A percentile compares a stretch with the other conserved stretches of the same genome.
These are phyloP conservation scores for Asterophora parasitica DNA, from an alignment of 768 basidiomycete genomes.

Conservation along the genomic window DNA sequence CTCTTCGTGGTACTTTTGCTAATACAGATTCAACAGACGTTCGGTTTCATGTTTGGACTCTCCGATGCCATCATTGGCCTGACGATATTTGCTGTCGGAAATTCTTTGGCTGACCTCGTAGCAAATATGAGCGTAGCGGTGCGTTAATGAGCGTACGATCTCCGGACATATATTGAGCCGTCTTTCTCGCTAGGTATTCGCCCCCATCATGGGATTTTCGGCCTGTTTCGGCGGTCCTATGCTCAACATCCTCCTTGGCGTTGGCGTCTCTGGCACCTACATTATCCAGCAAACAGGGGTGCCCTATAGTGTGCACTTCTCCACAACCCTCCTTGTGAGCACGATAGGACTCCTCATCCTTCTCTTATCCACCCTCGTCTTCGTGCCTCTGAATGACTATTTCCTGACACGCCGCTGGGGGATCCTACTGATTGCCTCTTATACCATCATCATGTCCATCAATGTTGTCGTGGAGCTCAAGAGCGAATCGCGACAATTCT, in stretches of 20 bases:
- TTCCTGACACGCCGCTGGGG: slow-evolving; percentile 81
- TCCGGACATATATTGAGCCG: background rate
- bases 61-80: slow-evolving; percentile 97
- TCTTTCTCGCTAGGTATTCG: slow-evolving; percentile 53
- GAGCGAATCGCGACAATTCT: slow-evolving; percentile 11
- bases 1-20: background rate
- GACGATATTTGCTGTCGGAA: slow-evolving; percentile 95
- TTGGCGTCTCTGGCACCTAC: slow-evolving; percentile 89
- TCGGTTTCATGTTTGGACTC: slow-evolving; percentile 90
- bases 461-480: slow-evolving; percentile 78
- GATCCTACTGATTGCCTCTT: slow-evolving; percentile 66
- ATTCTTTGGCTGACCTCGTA: slow-evolving; percentile 93
- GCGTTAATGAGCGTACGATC: slow-evolving; percentile 22
- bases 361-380: slow-evolving; percentile 68
- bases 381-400: slow-evolving; percentile 84
- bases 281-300: slow-evolving; percentile 60
- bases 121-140: slow-evolving; percentile 95
- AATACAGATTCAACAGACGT: slow-evolving; percentile 49
- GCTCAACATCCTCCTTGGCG: slow-evolving; percentile 86
- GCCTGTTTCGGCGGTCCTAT: slow-evolving; percentile 93
- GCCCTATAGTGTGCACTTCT: slow-evolving; percentile 74
- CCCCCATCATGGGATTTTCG: slow-evolving; percentile 91
- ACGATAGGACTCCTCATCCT: slow-evolving; percentile 75
- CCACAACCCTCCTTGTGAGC: slow-evolving; percentile 81
- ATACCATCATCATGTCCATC: slow-evolving; percentile 68